Conservation (phyloP, 2,329 filamentous ascomycete genomes). For the Diplodia scrobiculata region DNA sequence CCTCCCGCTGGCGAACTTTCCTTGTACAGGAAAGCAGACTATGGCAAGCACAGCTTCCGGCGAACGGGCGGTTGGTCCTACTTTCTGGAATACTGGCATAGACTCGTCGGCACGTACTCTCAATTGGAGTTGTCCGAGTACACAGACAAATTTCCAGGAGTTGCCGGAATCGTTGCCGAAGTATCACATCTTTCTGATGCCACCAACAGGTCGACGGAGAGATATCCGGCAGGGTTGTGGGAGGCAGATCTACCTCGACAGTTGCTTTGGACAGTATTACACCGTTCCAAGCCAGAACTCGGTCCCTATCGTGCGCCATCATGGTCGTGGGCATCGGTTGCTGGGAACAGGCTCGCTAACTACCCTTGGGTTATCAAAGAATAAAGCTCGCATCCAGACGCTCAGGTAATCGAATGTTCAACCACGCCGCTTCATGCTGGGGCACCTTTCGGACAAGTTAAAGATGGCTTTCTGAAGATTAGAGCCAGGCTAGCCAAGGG, state of each 20-base stretch:
- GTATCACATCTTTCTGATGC: not conserved
- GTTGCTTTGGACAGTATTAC: not conserved
- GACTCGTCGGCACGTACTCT: not conserved
- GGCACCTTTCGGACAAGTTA: not conserved
- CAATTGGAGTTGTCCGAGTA: not conserved
- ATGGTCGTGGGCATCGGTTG: not conserved
- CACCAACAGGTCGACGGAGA: not conserved
- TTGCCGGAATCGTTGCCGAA: not conserved
- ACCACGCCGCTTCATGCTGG: not conserved
- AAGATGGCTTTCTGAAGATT: not conserved
- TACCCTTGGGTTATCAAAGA: not conserved
- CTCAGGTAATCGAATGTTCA: not conserved
- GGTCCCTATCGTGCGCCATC: not conserved
- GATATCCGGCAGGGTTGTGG: not conserved
- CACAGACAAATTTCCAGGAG: not conserved
- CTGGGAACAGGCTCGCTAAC: not conserved
- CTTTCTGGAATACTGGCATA: not conserved
- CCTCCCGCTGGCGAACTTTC: not conserved
- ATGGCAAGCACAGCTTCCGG: not conserved
- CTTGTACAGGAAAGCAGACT: not conserved
- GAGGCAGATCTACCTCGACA: not conserved
- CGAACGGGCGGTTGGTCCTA: not conserved
- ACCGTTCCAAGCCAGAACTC: not conserved
- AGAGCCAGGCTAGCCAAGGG: not conserved
- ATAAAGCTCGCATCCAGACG: not conserved